Conservation (phyloP, 208 protist species). For the Leishmania aethiopica region DNA sequence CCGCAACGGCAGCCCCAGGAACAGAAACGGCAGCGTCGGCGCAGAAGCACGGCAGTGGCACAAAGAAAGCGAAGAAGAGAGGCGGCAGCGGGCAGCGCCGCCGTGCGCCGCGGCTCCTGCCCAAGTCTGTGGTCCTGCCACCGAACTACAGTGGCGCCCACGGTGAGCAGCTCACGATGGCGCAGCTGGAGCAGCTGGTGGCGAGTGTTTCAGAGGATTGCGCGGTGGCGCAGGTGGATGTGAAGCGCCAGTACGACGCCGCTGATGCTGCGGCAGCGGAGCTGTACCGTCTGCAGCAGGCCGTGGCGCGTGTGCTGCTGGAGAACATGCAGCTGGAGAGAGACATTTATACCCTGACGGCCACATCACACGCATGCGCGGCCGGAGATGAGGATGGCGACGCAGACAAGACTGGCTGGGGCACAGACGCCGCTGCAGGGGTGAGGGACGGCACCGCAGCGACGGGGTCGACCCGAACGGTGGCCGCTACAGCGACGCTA, state of each 20-base stretch:
- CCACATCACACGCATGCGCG: neutral
- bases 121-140: slow-evolving; percentile 25
- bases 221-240: slow-evolving; percentile 4
- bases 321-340: slow-evolving; percentile 63
- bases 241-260: slow-evolving; percentile 19
- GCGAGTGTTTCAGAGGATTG: slow-evolving; percentile 9
- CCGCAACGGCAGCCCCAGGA: neutral
- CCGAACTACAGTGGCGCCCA: slow-evolving; percentile 36
- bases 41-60: neutral
- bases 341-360: slow-evolving; percentile 24
- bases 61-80: neutral
- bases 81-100: neutral
- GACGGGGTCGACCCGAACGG: neutral
- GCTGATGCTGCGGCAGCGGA: slow-evolving; percentile 26
- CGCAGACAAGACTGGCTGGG: neutral
- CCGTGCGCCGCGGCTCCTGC: neutral
- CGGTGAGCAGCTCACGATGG: slow-evolving; percentile 26
- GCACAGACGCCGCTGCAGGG: neutral
- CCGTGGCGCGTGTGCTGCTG: slow-evolving; percentile 39
- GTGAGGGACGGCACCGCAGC: neutral
- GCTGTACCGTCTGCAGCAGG: slow-evolving; percentile 44
- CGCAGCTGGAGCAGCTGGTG: slow-evolving; percentile 29
- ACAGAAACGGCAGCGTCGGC: neutral
- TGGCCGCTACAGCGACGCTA: neutral
- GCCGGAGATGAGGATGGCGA: neutral